These are phyloP conservation scores for Dalbergia cochinchinensis DNA, from an alignment of 306 rosid genomes.

Conservation along the genomic window DNA sequence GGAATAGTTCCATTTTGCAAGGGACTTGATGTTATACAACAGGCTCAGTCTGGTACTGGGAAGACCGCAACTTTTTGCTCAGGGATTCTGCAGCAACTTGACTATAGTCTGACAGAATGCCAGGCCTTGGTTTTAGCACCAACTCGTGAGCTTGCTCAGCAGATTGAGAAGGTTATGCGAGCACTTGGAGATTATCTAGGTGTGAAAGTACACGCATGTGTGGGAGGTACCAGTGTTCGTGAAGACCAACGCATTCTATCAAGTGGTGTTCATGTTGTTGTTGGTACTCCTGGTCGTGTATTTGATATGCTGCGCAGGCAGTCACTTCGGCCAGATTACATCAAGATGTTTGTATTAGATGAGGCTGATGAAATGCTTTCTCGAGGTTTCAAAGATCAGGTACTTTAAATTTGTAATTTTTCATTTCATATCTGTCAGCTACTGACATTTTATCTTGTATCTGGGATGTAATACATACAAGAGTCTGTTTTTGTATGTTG, in stretches of 20 bases:
- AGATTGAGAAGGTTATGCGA: constrained; percentile 92
- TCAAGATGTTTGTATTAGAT: constrained; percentile 84
- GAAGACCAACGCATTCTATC: constrained; percentile 84
- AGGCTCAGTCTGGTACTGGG: constrained; percentile 92
- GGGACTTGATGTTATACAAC: constrained; percentile 90
- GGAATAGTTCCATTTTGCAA: constrained; percentile 86
- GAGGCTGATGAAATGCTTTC: constrained; percentile 95
- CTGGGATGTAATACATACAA: neutral
- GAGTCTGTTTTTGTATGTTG: constrained; percentile 34
- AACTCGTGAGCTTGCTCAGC: constrained; percentile 89
- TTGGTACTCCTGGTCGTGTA: constrained; percentile 90
- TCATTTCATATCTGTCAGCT: neutral
- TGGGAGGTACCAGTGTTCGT: constrained; percentile 84
- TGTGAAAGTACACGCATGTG: constrained; percentile 87
- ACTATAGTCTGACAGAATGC: constrained; percentile 71
- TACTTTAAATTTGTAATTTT: constrained; percentile 23
- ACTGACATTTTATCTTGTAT: neutral
- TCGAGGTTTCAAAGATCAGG: constrained; percentile 93
- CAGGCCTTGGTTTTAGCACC: constrained; percentile 87
- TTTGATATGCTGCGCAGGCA: constrained; percentile 87
- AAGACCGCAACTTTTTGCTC: constrained; percentile 90
- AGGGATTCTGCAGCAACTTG: constrained; percentile 84
- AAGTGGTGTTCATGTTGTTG: constrained; percentile 86
- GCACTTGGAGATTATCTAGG: constrained; percentile 91
- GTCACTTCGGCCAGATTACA: constrained; percentile 76